Base-by-base conservation (phyloP, 2,329 filamentous ascomycete genomes). In the Aureobasidium sp. region DNA sequence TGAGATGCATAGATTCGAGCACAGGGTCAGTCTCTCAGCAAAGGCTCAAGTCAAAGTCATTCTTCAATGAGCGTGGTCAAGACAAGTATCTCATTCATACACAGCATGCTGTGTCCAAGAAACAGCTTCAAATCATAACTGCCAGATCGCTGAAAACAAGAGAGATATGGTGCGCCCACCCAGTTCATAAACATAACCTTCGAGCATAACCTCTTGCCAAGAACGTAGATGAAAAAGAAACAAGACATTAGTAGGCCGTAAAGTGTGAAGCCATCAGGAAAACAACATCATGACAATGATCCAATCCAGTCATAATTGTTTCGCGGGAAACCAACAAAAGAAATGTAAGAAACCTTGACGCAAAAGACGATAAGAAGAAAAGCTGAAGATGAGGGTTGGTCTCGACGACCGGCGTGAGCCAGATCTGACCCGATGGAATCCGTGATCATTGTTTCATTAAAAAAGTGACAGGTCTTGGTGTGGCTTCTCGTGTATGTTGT, bases 251-350 rank as follows among this genome's bases (percentile, higher is more conserved):
- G 22, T 15, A 39, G 49, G 22, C 49, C 34, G 49, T 37, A 31
- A 36, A 20, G 9, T 25, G 36, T 29, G 3, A 11, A 31, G 55
- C 25, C 55, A 34, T 36, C 11, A 11, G 5, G 29, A 27, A 14
- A 27, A 27, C 14, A 47, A 36, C 44, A 47, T 47, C 29, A 36
- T 58, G 12, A 48, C 25, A 22, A 11, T 22, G 12, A 58, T 58
- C 17, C 39, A 12, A 45, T 17, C 25, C 41, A 22, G 17, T 36
- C 34, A 48, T 48, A 31, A 51, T n/a, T 36, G 41, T 48, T 47
- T 55, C 51, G 55, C 36, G 44, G 17, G 44, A 58, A 58, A 58
- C 41, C n/a, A n/a, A 58, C 41, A 58, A 58, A 58, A 36, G 44
- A 58, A n/a, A 58, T 45, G 31, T 45, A 58, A 58, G 12, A 9